Conservation (phyloP, 2,329 filamentous ascomycete genomes). For the Penicillium vulpinum region DNA sequence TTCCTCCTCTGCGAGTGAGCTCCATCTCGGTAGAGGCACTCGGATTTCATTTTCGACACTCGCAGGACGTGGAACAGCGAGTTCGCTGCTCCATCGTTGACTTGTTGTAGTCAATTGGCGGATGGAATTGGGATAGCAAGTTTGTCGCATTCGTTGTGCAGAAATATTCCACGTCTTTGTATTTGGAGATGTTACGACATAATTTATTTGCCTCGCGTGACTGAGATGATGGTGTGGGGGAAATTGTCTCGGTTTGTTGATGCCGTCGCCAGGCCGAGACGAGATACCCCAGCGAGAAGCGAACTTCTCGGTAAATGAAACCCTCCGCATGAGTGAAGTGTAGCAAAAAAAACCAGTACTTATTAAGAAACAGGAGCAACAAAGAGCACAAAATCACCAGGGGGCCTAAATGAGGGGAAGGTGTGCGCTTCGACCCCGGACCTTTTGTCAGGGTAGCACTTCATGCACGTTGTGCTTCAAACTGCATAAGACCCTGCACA, state of each 20-base stretch:
- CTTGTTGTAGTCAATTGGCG: conserved; percentile 1
- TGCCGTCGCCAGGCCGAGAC: conserved; percentile 22
- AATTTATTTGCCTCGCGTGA: conserved; percentile 5
- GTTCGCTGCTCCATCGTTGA: conserved; percentile 1
- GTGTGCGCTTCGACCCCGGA: conserved; percentile 18
- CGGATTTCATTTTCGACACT: neutral
- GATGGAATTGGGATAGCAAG: neutral
- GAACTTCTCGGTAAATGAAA: conserved; percentile 29
- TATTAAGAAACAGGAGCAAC: neutral
- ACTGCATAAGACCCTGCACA: neutral
- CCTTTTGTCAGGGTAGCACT: conserved; percentile 13
- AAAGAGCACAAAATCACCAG: conserved; percentile 3
- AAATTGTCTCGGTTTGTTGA: conserved; percentile 8
- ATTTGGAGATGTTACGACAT: neutral
- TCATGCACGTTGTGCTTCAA: conserved; percentile 13
- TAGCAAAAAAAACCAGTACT: neutral
- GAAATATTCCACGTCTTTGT: neutral
- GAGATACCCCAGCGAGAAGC: conserved; percentile 29
- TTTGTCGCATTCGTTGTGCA: neutral
- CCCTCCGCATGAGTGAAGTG: conserved; percentile 25
- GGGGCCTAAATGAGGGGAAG: conserved; percentile 18
- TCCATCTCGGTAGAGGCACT: conserved; percentile 7
- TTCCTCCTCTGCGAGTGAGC: conserved; percentile 13
- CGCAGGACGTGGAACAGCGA: conserved; percentile 2
- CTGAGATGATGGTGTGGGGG: neutral